Evolutionary conservation across 169 alveolate genomes (phyloP).

Genomic region (Perkinsus chesapeaki): DNA sequence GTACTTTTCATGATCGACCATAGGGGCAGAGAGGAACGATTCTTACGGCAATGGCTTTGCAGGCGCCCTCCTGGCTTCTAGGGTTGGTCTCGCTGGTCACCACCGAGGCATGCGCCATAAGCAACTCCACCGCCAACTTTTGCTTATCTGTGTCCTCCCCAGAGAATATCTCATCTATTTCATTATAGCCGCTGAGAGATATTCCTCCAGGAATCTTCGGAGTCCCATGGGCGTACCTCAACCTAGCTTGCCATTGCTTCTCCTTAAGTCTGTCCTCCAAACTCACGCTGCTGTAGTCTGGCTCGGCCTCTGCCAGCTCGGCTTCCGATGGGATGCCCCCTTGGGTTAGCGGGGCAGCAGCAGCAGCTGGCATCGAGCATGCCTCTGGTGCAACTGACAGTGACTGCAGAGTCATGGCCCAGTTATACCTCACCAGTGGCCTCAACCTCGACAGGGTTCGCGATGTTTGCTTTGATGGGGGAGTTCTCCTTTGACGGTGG

Average conservation of each 20-base stretch:
- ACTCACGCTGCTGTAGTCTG: neutral
- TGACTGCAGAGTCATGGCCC: too few species aligned
- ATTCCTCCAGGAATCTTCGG: neutral
- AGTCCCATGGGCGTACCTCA: neutral
- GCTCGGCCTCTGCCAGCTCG: neutral
- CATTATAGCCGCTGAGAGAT: neutral
- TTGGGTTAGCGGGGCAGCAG: too few species aligned
- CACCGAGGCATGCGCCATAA: neutral
- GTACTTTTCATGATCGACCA: neutral
- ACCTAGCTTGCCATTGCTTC: neutral
- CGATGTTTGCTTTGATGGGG: neutral
- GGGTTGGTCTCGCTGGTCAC: slow-evolving; percentile 4
- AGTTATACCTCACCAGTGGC: neutral
- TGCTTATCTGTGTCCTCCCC: neutral
- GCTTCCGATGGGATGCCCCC: neutral
- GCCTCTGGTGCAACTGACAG: neutral
- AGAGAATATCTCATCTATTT: neutral
- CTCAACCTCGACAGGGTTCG: neutral
- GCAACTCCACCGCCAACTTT: neutral
- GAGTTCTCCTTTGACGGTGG: neutral
- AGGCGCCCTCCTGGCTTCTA: neutral
- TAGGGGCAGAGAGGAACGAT: neutral
- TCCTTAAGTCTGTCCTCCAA: neutral
- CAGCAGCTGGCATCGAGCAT: neutral
- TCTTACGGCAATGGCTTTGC: neutral